Conservation (phyloP, 805 yeast genomes). For the Saccharomycopsis vini region DNA sequence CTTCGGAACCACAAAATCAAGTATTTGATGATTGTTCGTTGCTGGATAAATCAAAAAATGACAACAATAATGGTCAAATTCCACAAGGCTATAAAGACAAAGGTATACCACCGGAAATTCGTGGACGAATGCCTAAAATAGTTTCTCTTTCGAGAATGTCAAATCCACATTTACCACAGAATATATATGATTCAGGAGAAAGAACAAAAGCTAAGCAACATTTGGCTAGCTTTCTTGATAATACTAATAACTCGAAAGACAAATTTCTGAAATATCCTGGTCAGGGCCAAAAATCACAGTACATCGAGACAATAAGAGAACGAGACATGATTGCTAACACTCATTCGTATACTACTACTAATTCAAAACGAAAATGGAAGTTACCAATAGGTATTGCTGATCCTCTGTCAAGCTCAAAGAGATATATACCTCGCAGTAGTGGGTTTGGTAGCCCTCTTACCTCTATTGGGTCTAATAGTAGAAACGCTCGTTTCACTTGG, state of each 20-base stretch:
- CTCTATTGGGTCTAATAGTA: too few species aligned
- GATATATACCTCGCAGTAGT: too few species aligned
- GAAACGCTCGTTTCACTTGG: too few species aligned
- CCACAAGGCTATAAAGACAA: not conserved
- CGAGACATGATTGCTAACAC: slow-evolving; percentile 14
- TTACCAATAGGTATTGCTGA: slow-evolving; percentile 17
- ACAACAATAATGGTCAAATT: not conserved
- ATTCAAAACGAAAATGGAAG: slow-evolving; percentile 10
- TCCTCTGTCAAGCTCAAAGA: too few species aligned
- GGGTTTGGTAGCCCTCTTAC: too few species aligned
- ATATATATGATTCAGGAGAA: slow-evolving; percentile 10
- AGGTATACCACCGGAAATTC: too few species aligned
- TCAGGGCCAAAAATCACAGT: slow-evolving; percentile 12
- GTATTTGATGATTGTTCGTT: too few species aligned
- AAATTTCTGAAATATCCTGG: slow-evolving; percentile 2
- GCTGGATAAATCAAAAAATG: too few species aligned
- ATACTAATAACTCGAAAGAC: not conserved
- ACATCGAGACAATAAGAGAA: slow-evolving; percentile 15
- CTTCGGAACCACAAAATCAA: too few species aligned
- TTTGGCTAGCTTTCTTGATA: not conserved
- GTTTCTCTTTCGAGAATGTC: too few species aligned
- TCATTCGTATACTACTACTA: too few species aligned
- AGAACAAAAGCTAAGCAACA: not conserved
- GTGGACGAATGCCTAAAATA: too few species aligned
- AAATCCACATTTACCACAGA: slow-evolving; percentile 15